Percentiles rank a stretch among this genome's conserved stretches.
Conservation (phyloP, 2,329 filamentous ascomycete genomes). For the Neurospora sp. region DNA sequence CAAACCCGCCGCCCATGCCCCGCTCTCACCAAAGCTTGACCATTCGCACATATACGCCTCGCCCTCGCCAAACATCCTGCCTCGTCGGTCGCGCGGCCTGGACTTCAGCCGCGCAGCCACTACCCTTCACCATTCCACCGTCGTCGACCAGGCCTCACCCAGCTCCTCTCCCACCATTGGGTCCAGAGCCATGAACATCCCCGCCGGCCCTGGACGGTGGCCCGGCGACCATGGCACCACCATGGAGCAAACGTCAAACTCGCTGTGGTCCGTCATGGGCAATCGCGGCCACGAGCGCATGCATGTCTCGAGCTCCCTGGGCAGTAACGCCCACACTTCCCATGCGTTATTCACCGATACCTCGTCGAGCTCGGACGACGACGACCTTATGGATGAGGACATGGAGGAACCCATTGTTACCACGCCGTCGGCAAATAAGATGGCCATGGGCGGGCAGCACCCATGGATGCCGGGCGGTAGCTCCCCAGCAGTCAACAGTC, state of each 20-base stretch:
- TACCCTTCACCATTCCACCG: conserved; percentile 87
- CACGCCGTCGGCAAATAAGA: conserved; percentile 68
- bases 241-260: conserved; percentile 55
- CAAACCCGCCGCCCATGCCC: conserved; percentile 39
- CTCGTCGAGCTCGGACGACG: conserved; percentile 62
- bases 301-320: conserved; percentile 68
- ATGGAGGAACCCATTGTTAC: conserved; percentile 73
- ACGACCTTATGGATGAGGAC: conserved; percentile 61
- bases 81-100: conserved; percentile 77
- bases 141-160: conserved; percentile 78
- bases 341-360: conserved; percentile 57
- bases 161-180: conserved; percentile 83
- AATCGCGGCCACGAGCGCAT: conserved; percentile 51
- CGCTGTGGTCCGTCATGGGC: conserved; percentile 61
- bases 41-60: conserved; percentile 77
- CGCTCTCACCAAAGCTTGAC: conserved; percentile 79
- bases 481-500: conserved; percentile 63
- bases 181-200: conserved; percentile 54
- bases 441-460: conserved; percentile 42
- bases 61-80: conserved; percentile 69
- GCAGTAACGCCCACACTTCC: conserved; percentile 52
- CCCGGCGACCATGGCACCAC: conserved; percentile 37
- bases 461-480: conserved; percentile 51
- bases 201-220: conserved; percentile 30
- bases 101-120: conserved; percentile 92